phyloP scores from a whole-genome alignment of 1,284 basidiomycete genomes.

The Neonothopanus nambi region DNA sequence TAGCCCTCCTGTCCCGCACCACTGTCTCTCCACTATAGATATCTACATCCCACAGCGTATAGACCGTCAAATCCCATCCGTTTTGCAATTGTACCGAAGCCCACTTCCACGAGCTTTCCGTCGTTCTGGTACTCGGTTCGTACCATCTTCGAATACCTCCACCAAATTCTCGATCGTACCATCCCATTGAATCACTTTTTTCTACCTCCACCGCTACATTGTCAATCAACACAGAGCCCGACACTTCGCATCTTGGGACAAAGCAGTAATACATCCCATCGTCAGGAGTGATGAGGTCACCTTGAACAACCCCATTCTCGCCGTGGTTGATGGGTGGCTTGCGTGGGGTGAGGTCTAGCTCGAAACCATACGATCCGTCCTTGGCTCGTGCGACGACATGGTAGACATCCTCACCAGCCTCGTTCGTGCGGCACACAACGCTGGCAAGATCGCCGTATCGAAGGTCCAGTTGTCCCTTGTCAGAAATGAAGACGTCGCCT shows the following conservation, averaged over 20 bases:
- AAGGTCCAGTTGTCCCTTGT: not conserved
- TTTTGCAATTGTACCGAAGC: not conserved
- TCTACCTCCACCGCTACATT: not conserved
- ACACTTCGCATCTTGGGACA: conserved; percentile 1
- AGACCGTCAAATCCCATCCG: not conserved
- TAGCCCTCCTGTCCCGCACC: not conserved
- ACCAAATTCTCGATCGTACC: conserved; percentile 7
- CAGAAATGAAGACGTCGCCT: not conserved
- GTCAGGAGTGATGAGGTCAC: not conserved
- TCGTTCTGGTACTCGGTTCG: not conserved
- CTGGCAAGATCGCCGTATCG: not conserved
- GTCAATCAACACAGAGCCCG: not conserved
- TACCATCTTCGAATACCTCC: not conserved
- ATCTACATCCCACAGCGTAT: conserved; percentile 4
- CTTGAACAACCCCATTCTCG: not conserved
- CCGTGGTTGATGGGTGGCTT: conserved; percentile 5
- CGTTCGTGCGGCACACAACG: not conserved
- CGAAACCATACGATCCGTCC: conserved; percentile 5
- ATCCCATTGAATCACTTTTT: not conserved
- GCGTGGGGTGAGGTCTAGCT: not conserved
- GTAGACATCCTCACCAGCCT: not conserved
- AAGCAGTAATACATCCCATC: conserved; percentile 6
- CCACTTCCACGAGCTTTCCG: conserved; percentile 2
- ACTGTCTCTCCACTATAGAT: not conserved
- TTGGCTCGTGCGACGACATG: not conserved